Conservation (phyloP, 139 green algal genomes). For the Nannochloris sp. region DNA sequence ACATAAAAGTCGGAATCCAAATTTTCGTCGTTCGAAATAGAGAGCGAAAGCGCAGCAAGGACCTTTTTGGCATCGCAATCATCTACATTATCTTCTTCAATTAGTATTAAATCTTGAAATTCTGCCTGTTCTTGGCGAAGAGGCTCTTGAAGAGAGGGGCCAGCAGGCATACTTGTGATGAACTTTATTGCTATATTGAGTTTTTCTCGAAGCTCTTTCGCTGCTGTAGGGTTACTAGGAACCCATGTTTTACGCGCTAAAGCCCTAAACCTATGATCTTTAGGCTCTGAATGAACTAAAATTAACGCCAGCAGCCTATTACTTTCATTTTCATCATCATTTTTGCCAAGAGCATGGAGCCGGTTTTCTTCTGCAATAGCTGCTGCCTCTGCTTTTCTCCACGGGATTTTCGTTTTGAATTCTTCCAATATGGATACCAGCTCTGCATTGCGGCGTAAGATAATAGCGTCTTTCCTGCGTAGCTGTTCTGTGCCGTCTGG, state of each 20-base stretch:
- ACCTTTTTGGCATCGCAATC: background rate
- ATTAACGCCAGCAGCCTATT: background rate
- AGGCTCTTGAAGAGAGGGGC: conserved; percentile 11
- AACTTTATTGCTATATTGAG: background rate
- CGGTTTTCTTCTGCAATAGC: background rate
- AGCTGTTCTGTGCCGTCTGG: conserved; percentile 28
- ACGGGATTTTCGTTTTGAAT: conserved; percentile 46
- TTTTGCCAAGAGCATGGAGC: too few relatives aligned
- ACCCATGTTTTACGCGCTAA: background rate
- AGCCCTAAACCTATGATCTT: background rate
- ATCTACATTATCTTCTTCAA: conserved; percentile 27
- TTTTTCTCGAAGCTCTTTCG: background rate
- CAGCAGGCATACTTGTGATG: background rate
- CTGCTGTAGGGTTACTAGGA: background rate
- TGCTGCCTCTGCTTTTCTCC: conserved; percentile 22
- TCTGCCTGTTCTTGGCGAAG: conserved; percentile 22
- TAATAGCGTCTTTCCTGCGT: conserved; percentile 48
- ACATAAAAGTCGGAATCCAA: conserved; percentile 66
- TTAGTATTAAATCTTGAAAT: conserved; percentile 34
- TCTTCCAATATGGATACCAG: conserved; percentile 46
- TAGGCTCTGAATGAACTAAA: background rate
- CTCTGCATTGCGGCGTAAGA: conserved; percentile 42
- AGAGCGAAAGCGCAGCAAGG: background rate
- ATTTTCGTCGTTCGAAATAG: background rate
- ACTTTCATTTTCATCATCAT: too few relatives aligned